Base-by-base conservation (phyloP, 805 yeast species). In the Metschnikowia vanudenii region DNA sequence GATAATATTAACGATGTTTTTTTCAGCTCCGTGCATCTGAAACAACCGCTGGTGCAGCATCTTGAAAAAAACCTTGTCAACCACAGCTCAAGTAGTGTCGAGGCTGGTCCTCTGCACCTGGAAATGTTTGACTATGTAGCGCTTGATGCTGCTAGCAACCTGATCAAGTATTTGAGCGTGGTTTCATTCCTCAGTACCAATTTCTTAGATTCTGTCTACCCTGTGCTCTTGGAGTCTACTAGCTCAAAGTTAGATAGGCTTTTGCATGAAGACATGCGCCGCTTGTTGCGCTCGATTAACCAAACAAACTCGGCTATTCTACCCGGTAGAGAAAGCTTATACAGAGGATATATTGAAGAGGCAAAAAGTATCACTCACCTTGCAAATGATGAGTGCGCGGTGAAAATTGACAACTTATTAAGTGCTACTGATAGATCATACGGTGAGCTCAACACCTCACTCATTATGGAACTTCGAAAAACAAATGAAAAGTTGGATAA, bases 361-460 rank as follows among this genome's bases (percentile, higher is more conserved):
- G 59, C 67, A 37, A 65, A 61, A 46, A 60, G 73, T 6, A 56
- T 71, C 10, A 57, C 63, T 32, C 72, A 66, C 36, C 50, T 65
- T 46, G 65, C 69, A 13, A 70, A 72, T 47, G 74, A 68, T 40
- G 63, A 74, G 43, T 75, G 76, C 49, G 77, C 84, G 0, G 73
- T 74, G 45, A 73, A 72, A 58, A 74, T 84, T 33, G 90, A 85
- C 56, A 81, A 78, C 41, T 59, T 84, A 45, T 66, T 85, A 38
- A 80, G 84, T 13, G 70, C 74, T 31, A 80, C 85, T 42, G 90
- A 85, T 63, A 68, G 91, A 52, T 76, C 85, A 10, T 78, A 82
- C 47, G 85, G 88, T 50, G 91, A 84, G 57, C 80, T 85, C 44
- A 85, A 82, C 60, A 85, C 92, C 0, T 81, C 89, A 1, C 62